Evolutionary conservation across 257 asterid genomes (phyloP).

Genomic region (Fraxinus americana): DNA sequence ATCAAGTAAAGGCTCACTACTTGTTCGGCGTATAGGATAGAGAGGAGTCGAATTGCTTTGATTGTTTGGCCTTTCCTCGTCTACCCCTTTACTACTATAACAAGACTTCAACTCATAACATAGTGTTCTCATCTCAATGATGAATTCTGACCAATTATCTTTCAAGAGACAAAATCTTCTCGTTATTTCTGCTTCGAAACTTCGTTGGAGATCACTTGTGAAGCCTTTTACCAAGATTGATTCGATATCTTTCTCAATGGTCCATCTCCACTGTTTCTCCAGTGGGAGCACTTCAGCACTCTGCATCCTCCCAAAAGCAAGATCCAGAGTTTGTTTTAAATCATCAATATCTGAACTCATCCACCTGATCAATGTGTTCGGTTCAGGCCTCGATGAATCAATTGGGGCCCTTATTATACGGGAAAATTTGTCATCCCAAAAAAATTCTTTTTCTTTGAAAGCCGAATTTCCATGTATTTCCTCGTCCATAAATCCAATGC

Average conservation of each 20-base stretch:
- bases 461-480: constrained; percentile 25
- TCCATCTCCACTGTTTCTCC: constrained; percentile 69
- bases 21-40: constrained; percentile 27
- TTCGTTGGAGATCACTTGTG: constrained; percentile 33
- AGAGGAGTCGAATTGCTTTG: not conserved
- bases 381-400: constrained; percentile 33
- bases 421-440: constrained; percentile 17
- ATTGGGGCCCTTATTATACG: constrained; percentile 16
- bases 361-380: constrained; percentile 44
- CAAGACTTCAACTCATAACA: constrained; percentile 37
- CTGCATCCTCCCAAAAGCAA: constrained; percentile 64
- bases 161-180: constrained; percentile 31
- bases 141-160: constrained; percentile 40
- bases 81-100: constrained; percentile 23
- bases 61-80: not conserved
- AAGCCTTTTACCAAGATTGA: constrained; percentile 48
- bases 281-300: constrained; percentile 50
- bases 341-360: constrained; percentile 70
- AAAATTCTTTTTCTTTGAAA: constrained; percentile 20
- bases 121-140: constrained; percentile 36
- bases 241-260: constrained; percentile 57
- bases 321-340: constrained; percentile 62
- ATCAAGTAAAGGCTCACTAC: constrained; percentile 43
- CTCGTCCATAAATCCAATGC: constrained; percentile 35
- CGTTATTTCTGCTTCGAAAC: constrained; percentile 35